Conservation (phyloP, 768 basidiomycete genomes). For the Steccherinum ochraceum region DNA sequence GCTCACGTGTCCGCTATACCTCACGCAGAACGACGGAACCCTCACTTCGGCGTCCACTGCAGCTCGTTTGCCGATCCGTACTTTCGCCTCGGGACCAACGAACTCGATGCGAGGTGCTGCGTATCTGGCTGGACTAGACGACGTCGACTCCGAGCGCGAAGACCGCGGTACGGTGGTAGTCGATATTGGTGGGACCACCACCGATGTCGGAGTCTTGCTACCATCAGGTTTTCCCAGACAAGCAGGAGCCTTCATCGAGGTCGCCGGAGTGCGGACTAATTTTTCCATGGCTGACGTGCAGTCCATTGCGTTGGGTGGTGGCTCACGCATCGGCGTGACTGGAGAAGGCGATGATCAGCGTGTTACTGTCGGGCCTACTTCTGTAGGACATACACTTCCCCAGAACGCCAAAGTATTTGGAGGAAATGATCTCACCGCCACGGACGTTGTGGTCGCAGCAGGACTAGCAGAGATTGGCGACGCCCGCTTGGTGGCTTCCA, state of each 20-base stretch:
- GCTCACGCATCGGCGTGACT: constrained; percentile 40
- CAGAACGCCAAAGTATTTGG: constrained; percentile 50
- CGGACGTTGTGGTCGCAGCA: constrained; percentile 48
- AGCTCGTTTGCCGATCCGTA: constrained; percentile 53
- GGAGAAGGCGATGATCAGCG: constrained; percentile 19
- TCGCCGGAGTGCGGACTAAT: constrained; percentile 55
- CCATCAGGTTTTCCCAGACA: constrained; percentile 57
- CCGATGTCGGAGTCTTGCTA: constrained; percentile 57
- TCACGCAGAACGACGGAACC: constrained; percentile 59
- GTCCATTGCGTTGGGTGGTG: constrained; percentile 60
- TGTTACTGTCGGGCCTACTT: constrained; percentile 57
- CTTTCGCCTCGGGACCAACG: constrained; percentile 44
- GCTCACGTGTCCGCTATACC: constrained; percentile 43
- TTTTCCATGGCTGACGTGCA: constrained; percentile 54
- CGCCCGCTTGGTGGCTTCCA: constrained; percentile 11
- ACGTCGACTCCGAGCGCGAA: constrained; percentile 8
- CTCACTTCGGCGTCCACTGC: constrained; percentile 43
- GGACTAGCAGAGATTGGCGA: constrained; percentile 23
- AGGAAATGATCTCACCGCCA: constrained; percentile 50
- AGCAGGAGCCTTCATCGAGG: constrained; percentile 55
- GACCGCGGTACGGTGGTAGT: constrained; percentile 42
- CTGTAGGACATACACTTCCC: constrained; percentile 50
- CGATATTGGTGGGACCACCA: constrained; percentile 63
- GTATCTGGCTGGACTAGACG: constrained; percentile 43
- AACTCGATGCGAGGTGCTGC: constrained; percentile 69